These are phyloP conservation scores for Penicillium sp. DNA, from an alignment of 2,329 filamentous ascomycete species.

Conservation along the genomic window DNA sequence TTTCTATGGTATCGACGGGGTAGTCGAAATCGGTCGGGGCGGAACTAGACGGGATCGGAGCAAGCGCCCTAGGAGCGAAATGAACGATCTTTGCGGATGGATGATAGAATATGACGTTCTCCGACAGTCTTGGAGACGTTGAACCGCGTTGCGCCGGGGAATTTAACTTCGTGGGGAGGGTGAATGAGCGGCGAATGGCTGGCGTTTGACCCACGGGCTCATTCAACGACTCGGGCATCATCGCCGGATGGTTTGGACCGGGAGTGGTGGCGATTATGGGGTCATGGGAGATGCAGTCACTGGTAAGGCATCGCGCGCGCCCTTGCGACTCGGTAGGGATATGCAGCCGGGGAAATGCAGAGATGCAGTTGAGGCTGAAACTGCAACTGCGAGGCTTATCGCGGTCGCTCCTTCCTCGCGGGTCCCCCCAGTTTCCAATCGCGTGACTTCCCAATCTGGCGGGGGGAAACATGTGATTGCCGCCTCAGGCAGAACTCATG, in stretches of 20 bases:
- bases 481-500: neutral
- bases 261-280: conserved; percentile 3
- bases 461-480: conserved; percentile 7
- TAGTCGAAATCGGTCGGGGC: conserved; percentile 50
- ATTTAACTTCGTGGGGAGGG: conserved; percentile 41
- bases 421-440: neutral
- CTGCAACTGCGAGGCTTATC: neutral
- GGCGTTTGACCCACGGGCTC: conserved; percentile 32
- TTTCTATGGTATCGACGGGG: conserved; percentile 60
- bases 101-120: conserved; percentile 68
- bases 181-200: conserved; percentile 40
- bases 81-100: conserved; percentile 72
- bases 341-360: neutral
- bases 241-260: conserved; percentile 22
- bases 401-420: neutral
- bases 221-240: conserved; percentile 38
- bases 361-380: neutral
- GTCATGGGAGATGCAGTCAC: conserved; percentile 6
- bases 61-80: conserved; percentile 55
- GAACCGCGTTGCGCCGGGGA: conserved; percentile 33
- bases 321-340: neutral
- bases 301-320: conserved; percentile 5
- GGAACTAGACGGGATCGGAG: conserved; percentile 48
- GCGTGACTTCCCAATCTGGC: neutral
- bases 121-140: conserved; percentile 33